Base-by-base conservation (phyloP, 2,329 filamentous ascomycete species). In the Aspergillus texensis region DNA sequence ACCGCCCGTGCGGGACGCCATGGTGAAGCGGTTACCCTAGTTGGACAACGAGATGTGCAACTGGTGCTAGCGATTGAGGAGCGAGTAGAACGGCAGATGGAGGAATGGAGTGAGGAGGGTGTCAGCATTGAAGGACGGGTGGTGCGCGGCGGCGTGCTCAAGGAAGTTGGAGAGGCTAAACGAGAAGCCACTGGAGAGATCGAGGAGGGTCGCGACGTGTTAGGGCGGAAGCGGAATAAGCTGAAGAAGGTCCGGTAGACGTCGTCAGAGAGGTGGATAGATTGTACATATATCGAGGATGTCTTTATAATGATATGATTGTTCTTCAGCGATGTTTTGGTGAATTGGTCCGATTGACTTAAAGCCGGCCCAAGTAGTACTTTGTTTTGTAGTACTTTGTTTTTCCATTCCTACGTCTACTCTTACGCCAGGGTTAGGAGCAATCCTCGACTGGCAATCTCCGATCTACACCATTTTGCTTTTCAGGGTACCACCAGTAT, bases 51-150 rank as follows among this genome's bases (percentile, higher is more conserved):
- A 62, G 95, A 99, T 77, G 93, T 98, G 1, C 88, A 94, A 72
- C 84, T 98, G 9, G 87, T 98, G n/a, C 84, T 94, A 61, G 93
- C 92, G 1, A 97, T 98, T 71, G 95, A 99, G 81, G 83, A 85
- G 62, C 86, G 95, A 24, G 92, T 97, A 80, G 88, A 74, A 79
- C 84, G 87, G 66, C 84, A 92, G 77, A 92, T 99, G 91, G 88
- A 87, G 53, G 88, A 89, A 64, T 99, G 93, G 90, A 80, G 85
- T 58, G 94, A 98, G 77, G 93, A 96, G 72, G 92, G 92, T 1
- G 95, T 99, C 61, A 98, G 93, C 79, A 81, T 99, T n/a, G 94
- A 98, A 82, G 91, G 90, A 2, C 85, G 95, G 62, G 93, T 99
- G 28, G 84, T 97, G 55, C 86, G 91, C 60, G 94, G 96, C 67